phyloP scores from a whole-genome alignment of 1,139 yeast species.

The Nakaseomyces glabratus region DNA sequence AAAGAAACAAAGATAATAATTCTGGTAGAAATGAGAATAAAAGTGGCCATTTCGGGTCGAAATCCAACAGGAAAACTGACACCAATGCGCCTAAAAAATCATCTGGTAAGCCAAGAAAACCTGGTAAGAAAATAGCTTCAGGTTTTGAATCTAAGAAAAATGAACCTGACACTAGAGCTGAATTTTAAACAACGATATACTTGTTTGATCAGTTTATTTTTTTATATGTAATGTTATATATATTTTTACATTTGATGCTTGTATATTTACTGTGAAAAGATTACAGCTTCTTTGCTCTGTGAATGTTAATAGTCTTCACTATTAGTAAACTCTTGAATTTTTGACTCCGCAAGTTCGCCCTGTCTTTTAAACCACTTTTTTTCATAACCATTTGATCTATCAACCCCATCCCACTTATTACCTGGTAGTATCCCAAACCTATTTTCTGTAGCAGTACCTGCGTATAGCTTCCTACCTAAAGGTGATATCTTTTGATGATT shows the following conservation, averaged over 20 bases:
- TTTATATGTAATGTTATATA: too few species aligned
- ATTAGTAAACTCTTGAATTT: constrained; percentile 1
- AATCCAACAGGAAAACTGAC: constrained; percentile 2
- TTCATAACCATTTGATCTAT: constrained; percentile 88
- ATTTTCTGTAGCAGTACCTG: constrained; percentile 52
- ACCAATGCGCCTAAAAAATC: not conserved
- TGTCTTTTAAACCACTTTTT: constrained; percentile 49
- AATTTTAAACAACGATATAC: too few species aligned
- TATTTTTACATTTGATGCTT: too few species aligned
- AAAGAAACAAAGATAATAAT: not conserved
- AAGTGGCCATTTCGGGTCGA: not conserved
- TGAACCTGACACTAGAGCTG: too few species aligned
- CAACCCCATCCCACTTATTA: constrained; percentile 86
- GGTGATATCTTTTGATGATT: constrained; percentile 20
- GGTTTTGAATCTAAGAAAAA: too few species aligned
- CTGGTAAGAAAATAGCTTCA: too few species aligned
- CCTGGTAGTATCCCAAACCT: constrained; percentile 77
- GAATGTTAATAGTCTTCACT: not conserved
- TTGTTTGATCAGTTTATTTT: too few species aligned
- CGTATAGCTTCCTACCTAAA: constrained; percentile 40
- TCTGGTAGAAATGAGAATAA: not conserved
- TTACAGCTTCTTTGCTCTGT: not conserved
- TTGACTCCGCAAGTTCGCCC: constrained; percentile 31
- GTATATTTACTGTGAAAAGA: not conserved
- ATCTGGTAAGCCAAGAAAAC: too few species aligned